Base-by-base conservation (phyloP, 83 land plant genomes). In the Thuja plicata region DNA sequence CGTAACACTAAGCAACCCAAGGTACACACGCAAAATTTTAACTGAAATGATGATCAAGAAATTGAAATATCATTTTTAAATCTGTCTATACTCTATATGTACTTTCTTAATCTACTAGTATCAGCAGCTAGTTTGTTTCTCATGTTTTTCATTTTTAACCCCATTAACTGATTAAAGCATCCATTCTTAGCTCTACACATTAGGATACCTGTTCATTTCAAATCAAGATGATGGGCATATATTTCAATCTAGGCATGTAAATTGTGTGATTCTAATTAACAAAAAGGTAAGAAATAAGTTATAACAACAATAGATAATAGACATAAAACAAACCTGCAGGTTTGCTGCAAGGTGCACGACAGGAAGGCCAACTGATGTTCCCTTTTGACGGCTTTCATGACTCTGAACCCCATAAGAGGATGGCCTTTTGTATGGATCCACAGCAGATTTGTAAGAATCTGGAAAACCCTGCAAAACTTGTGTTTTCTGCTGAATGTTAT, bases 281-380 rank as follows among this genome's bases (percentile, higher is more conserved):
- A 24, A 66, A 66, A 66, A 2, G 7, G n/a, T 6, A 66, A 66
- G 9, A 24, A 66, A 27, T 27, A 66, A 66, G 9, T 6, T 27
- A 27, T 27, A 7, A 27, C 73, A 66, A 80, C 16, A 9, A 80
- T 7, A 80, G 24, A 54, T 80, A 9, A 80, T 1, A 80, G 24
- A 54, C 15, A 80, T 32, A 16, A 27, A 37, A 40, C 48, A 54
- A 73, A 96, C 99, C 97, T 98, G 99, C 66, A 98, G 93, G 83
- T 86, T 92, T 85, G 99, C 87, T 48, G 99, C 97, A 34, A 94
- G 91, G 90, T 98, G 99, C 90, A 92, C 89, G 73, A 92, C 89
- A 32, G 99, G 97, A 57, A 88, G 86, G 21, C 99, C 99, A 35
- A 97, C 99, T 55, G 97, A 92, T 83, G 94, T 94, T 27, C 96